phyloP scores from a whole-genome alignment of 768 basidiomycete species.

The Pleurotus citrinopileatus region DNA sequence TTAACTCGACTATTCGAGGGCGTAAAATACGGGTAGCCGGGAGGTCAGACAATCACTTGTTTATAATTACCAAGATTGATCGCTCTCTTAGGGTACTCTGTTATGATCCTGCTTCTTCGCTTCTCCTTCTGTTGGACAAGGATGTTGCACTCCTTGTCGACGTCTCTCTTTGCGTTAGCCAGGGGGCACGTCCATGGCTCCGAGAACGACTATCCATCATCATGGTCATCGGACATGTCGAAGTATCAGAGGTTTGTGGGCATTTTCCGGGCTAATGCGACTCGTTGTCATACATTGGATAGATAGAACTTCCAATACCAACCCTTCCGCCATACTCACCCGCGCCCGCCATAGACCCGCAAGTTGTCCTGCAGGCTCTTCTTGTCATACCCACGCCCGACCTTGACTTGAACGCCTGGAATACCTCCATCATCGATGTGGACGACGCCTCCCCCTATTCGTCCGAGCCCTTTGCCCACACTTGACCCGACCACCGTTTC shows the following conservation, averaged over 20 bases:
- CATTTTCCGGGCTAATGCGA: background rate
- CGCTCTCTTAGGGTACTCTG: slow-evolving; percentile 44
- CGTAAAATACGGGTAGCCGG: slow-evolving; percentile 60
- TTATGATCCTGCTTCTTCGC: slow-evolving; percentile 47
- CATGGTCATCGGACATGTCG: slow-evolving; percentile 59
- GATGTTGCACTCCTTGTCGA: slow-evolving; percentile 56
- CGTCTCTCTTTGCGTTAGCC: slow-evolving; percentile 47
- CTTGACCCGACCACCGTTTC: background rate
- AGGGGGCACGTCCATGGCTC: slow-evolving; percentile 41
- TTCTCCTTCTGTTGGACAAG: slow-evolving; percentile 48
- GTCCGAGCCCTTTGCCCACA: background rate
- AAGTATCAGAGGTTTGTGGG: slow-evolving; percentile 40
- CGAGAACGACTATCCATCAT: slow-evolving; percentile 48
- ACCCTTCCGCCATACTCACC: slow-evolving; percentile 37
- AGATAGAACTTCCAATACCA: slow-evolving; percentile 41
- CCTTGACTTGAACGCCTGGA: slow-evolving; percentile 47
- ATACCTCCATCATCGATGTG: slow-evolving; percentile 25
- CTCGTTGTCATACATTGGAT: slow-evolving; percentile 8
- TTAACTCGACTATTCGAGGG: slow-evolving; percentile 37
- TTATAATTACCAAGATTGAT: slow-evolving; percentile 2
- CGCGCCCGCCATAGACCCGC: slow-evolving; percentile 37
- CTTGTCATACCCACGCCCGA: slow-evolving; percentile 44
- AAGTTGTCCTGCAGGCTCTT: slow-evolving; percentile 52
- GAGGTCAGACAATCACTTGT: slow-evolving; percentile 37
- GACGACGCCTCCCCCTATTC: slow-evolving; percentile 10